Percentiles rank a stretch among this genome's conserved stretches.
Conservation (phyloP, 305 asterid species). For the Solanum chacoense region DNA sequence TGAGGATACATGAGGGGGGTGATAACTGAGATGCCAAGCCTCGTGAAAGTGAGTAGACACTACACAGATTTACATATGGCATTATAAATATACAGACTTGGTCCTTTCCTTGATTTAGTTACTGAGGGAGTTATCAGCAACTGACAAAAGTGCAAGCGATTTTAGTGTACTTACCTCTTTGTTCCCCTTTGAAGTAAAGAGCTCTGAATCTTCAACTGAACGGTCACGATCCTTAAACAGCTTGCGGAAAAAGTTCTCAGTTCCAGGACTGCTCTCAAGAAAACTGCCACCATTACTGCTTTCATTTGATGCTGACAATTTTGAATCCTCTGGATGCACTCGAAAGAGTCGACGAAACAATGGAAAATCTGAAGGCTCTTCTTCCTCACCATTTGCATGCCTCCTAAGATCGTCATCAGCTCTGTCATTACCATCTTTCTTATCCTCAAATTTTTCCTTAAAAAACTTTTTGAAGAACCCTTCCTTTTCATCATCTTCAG, state of each 20-base stretch:
- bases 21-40: not conserved
- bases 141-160: not conserved
- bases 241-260: constrained; percentile 76
- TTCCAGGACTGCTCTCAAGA: constrained; percentile 82
- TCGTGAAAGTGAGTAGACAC: not conserved
- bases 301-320: constrained; percentile 30
- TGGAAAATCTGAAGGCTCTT: constrained; percentile 54
- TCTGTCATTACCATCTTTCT: constrained; percentile 36
- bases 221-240: constrained; percentile 87
- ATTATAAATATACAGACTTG: not conserved
- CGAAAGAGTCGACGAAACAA: constrained; percentile 69
- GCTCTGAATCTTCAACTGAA: constrained; percentile 84
- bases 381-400: constrained; percentile 55
- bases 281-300: constrained; percentile 30
- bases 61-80: not conserved
- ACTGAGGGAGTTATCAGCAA: not conserved
- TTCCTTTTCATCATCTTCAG: constrained; percentile 64
- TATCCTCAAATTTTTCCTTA: constrained; percentile 68
- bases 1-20: not conserved
- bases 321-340: constrained; percentile 73
- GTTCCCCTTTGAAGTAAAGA: constrained; percentile 60
- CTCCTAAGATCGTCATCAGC: constrained; percentile 44
- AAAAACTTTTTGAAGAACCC: constrained; percentile 73
- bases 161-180: constrained; percentile 47
- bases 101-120: not conserved